A percentile compares a stretch with the other conserved stretches of the same genome.
Conservation (phyloP, 805 yeast species). For the Metschnikowia dekortorum region DNA sequence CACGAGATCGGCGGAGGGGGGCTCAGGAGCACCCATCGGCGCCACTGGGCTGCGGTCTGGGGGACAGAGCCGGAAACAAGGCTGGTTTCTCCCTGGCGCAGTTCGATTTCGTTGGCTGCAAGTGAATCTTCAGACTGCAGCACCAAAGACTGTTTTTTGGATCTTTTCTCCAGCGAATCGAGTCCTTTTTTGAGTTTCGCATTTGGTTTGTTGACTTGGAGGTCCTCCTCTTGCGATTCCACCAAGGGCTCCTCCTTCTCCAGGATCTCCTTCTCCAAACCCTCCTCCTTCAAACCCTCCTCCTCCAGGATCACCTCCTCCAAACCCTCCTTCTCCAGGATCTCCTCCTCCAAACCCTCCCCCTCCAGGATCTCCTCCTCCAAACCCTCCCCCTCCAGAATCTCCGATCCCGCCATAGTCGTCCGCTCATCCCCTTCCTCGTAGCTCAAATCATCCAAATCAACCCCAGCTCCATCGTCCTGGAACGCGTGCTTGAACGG, state of each 20-base stretch:
- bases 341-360: not conserved
- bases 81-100: too few relatives aligned
- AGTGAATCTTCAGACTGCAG: too few relatives aligned
- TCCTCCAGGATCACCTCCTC: too few relatives aligned
- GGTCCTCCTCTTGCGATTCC: too few relatives aligned
- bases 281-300: too few relatives aligned
- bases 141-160: too few relatives aligned
- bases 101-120: too few relatives aligned
- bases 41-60: conserved; percentile 27
- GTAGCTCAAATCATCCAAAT: not conserved
- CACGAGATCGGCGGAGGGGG: conserved; percentile 26
- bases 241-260: not conserved
- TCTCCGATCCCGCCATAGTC: not conserved
- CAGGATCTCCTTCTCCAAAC: not conserved
- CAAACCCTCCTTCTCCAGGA: not conserved
- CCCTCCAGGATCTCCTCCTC: not conserved
- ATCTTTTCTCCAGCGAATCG: too few relatives aligned
- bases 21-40: conserved; percentile 23
- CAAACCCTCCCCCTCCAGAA: too few relatives aligned
- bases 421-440: not conserved
- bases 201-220: too few relatives aligned
- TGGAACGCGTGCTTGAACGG: not conserved
- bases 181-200: too few relatives aligned
- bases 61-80: not conserved
- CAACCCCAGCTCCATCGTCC: not conserved